Evolutionary conservation across 139 green algal genomes (phyloP).

Genomic region (Astrephomene gubernaculifera): DNA sequence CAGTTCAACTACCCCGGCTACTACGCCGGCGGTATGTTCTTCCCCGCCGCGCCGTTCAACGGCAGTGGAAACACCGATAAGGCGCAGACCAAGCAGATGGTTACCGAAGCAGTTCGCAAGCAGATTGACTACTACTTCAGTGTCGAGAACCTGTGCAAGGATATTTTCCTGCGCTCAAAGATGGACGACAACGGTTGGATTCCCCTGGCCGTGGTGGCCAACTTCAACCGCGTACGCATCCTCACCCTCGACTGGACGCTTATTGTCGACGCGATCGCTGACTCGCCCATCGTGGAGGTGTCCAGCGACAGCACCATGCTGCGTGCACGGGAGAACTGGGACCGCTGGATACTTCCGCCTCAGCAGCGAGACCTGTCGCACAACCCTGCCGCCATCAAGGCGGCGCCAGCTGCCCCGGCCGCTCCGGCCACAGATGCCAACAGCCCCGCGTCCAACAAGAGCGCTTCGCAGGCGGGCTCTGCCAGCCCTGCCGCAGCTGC

Average conservation of each 20-base stretch:
- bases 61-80: conserved; percentile 24
- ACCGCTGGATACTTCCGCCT: conserved; percentile 82
- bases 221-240: conserved; percentile 95
- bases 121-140: conserved; percentile 99
- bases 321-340: conserved; percentile 64
- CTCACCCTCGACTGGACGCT: conserved; percentile 87
- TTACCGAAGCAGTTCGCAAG: conserved; percentile 74
- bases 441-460: conserved; percentile 23
- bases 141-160: conserved; percentile 92
- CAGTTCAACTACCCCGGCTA: conserved; percentile 53
- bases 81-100: conserved; percentile 51
- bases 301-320: conserved; percentile 67
- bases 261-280: conserved; percentile 77
- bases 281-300: conserved; percentile 72
- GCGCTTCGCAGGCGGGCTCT: background rate
- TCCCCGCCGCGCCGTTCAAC: conserved; percentile 74
- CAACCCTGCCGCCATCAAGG: conserved; percentile 24
- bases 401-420: background rate
- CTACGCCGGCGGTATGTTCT: conserved; percentile 74
- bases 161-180: conserved; percentile 95
- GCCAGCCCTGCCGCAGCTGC: background rate
- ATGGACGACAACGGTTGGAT: conserved; percentile 97
- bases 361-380: conserved; percentile 65
- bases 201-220: conserved; percentile 81
- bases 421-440: background rate